Conservation (phyloP, 2,329 filamentous ascomycete genomes). For the Trichocomaceae sp. region DNA sequence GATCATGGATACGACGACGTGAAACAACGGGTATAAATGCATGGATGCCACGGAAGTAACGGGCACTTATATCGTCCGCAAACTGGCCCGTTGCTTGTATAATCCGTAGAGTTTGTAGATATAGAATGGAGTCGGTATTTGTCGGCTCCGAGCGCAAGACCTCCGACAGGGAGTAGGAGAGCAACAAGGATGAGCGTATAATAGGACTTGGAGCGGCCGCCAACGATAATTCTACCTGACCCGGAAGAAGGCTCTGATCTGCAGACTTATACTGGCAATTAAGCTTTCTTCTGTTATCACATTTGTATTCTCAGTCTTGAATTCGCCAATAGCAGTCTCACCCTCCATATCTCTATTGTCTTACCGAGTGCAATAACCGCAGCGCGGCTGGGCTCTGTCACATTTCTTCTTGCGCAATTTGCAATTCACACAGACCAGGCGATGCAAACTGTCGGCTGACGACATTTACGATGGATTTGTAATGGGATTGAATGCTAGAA, state of each 20-base stretch:
- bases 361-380: slow-evolving; percentile 10
- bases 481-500: not conserved
- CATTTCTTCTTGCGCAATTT: slow-evolving; percentile 12
- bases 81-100: slow-evolving; percentile 15
- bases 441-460: not conserved
- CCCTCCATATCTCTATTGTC: not conserved
- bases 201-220: not conserved
- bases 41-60: slow-evolving; percentile 27
- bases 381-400: slow-evolving; percentile 4
- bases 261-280: not conserved
- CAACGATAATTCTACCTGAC: not conserved
- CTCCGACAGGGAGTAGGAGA: slow-evolving; percentile 1
- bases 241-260: not conserved
- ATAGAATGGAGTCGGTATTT: slow-evolving; percentile 4
- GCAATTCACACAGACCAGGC: slow-evolving; percentile 7
- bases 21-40: slow-evolving; percentile 25
- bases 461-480: not conserved
- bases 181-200: slow-evolving; percentile 6
- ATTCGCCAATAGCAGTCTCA: not conserved
- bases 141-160: slow-evolving; percentile 3
- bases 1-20: slow-evolving; percentile 21
- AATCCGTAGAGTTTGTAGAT: not conserved
- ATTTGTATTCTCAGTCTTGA: not conserved
- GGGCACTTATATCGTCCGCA: slow-evolving; percentile 22
- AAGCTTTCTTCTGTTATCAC: not conserved